Conservation (phyloP, 1,139 yeast genomes). For the Yamadazyma diospyri region DNA sequence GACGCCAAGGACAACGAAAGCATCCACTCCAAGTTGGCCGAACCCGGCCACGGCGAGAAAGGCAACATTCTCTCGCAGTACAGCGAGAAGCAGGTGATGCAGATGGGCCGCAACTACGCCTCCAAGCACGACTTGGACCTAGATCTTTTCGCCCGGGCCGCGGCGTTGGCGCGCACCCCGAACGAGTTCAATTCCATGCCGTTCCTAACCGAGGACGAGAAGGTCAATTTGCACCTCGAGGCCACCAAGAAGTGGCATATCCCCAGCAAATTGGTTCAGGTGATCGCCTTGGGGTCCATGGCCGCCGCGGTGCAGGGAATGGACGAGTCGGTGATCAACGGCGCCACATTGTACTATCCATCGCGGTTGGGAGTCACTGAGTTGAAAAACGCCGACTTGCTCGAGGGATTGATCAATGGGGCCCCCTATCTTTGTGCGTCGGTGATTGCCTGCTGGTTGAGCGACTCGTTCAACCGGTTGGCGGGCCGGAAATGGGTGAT, state of each 20-base stretch:
- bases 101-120: conserved; percentile 72
- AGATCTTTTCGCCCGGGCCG: conserved; percentile 69
- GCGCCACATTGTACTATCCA: conserved; percentile 75
- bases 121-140: conserved; percentile 56
- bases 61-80: conserved; percentile 65
- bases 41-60: conserved; percentile 25
- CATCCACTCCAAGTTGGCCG: conserved; percentile 19
- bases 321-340: conserved; percentile 87
- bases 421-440: conserved; percentile 82
- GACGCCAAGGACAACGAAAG: conserved; percentile 22
- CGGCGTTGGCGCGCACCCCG: conserved; percentile 72
- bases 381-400: conserved; percentile 56
- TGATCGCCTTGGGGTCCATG: conserved; percentile 74
- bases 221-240: conserved; percentile 48
- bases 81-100: conserved; percentile 60
- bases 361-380: conserved; percentile 45
- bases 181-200: conserved; percentile 55
- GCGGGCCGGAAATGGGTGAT: conserved; percentile 76
- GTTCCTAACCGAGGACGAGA: conserved; percentile 58
- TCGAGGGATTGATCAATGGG: conserved; percentile 73
- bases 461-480: conserved; percentile 61
- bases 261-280: conserved; percentile 57
- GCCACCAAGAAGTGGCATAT: conserved; percentile 65
- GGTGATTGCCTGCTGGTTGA: conserved; percentile 65
- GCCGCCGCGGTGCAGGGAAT: conserved; percentile 93